Evolutionary conservation across 257 asterid genomes (phyloP).

Genomic region (Solanum etuberosum): DNA sequence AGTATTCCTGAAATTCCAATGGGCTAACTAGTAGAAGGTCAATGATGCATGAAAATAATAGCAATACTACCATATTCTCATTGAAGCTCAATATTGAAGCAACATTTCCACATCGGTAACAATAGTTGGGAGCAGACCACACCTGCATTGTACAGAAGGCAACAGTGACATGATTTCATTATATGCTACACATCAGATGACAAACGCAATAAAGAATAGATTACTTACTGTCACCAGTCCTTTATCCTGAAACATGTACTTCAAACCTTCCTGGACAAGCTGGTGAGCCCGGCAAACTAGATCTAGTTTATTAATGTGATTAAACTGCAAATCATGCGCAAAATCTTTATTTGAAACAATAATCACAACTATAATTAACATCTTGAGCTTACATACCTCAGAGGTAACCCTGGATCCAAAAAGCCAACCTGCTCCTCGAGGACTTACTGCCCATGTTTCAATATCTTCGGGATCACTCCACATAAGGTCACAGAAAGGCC

Average conservation of each 20-base stretch:
- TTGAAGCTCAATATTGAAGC: constrained; percentile 96
- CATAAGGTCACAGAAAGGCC: constrained; percentile 99
- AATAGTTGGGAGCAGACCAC: constrained; percentile 98
- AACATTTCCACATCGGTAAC: constrained; percentile 97
- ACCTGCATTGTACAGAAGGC: constrained; percentile 42
- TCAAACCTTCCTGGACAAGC: constrained; percentile 97
- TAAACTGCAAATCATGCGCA: constrained; percentile 51
- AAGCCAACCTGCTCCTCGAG: constrained; percentile 99
- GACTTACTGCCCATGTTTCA: constrained; percentile 99
- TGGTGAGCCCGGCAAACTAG: constrained; percentile 98
- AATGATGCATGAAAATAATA: neutral
- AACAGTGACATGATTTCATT: neutral
- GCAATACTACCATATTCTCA: constrained; percentile 72
- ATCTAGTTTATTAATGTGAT: constrained; percentile 89
- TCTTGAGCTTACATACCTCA: constrained; percentile 39
- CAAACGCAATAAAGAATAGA: neutral
- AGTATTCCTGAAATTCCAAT: neutral
- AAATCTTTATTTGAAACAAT: neutral
- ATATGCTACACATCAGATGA: neutral
- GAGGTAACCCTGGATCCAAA: constrained; percentile 96
- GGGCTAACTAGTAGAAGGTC: neutral
- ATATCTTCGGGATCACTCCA: constrained; percentile 99
- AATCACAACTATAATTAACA: neutral
- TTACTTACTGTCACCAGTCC: constrained; percentile 95
- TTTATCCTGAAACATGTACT: constrained; percentile 97